These are phyloP conservation scores for Naganishia antarctica DNA, from an alignment of 768 basidiomycete genomes.

Conservation along the genomic window DNA sequence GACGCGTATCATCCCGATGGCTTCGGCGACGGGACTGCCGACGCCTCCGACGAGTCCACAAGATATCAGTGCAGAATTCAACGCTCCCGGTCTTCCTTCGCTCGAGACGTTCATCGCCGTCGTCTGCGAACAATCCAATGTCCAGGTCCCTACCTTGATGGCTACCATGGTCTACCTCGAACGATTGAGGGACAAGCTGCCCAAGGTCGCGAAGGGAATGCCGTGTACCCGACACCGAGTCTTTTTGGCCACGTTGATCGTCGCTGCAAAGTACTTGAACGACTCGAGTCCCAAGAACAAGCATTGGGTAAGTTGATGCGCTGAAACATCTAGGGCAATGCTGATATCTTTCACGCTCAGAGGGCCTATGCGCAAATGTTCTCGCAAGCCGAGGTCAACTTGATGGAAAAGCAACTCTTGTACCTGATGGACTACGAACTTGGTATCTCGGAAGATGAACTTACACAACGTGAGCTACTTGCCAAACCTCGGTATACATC, in stretches of 20 bases:
- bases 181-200: conserved; percentile 71
- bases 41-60: conserved; percentile 65
- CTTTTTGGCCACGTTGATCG: conserved; percentile 91
- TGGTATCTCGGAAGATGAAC: conserved; percentile 43
- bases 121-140: conserved; percentile 75
- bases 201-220: conserved; percentile 83
- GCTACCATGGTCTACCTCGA: conserved; percentile 89
- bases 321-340: background rate
- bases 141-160: conserved; percentile 83
- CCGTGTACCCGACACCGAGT: conserved; percentile 90
- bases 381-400: conserved; percentile 61
- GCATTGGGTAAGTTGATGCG: conserved; percentile 60
- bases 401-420: conserved; percentile 95
- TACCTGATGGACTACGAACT: conserved; percentile 66
- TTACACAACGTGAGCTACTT: conserved; percentile 30
- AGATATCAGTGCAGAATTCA: conserved; percentile 49
- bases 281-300: conserved; percentile 79
- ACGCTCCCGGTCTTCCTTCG: conserved; percentile 55
- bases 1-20: conserved; percentile 45
- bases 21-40: conserved; percentile 52
- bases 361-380: conserved; percentile 62
- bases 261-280: conserved; percentile 94
- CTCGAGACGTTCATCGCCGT: conserved; percentile 81
- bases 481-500: background rate
- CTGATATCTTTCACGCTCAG: conserved; percentile 46